Base-by-base conservation (phyloP, 805 yeast species). In the Yarrowia alimentaria region DNA sequence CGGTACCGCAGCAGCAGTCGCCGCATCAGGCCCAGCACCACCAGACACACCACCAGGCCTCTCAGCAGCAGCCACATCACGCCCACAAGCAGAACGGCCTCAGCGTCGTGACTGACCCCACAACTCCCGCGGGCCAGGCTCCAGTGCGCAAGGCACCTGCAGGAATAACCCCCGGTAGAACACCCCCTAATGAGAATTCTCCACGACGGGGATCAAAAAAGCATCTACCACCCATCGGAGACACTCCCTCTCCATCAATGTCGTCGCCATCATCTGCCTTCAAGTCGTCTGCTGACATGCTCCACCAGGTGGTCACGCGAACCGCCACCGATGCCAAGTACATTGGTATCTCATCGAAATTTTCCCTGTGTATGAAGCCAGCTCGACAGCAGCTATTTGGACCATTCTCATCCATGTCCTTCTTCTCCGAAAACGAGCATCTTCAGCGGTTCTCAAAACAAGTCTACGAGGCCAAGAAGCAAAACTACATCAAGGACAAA, bases 401-500 rank as follows among this genome's bases (percentile, higher is more conserved):
- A 8, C 50, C 50, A 6, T 43, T 43, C n/a, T 43, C 50, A 24
- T 43, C 50, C 37, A 43, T 43, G 35, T 43, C 50, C n/a, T 43
- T 43, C 30, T 43, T 43, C 6, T 30, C 37, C n/a, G 50, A 43
- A 43, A 43, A 43, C 37, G 50, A 43, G 37, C 37, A 43, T 16
- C 50, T 43, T 14, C 50, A 30, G 18, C 35, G 37, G 29, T 43
- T 43, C 30, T 43, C 50, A 14, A 43, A 43, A 7, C 50, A 43
- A 30, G 37, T 43, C 16, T 22, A 43, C 28, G 50, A 43, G 37
- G 50, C 50, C 30, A 43, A 43, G 28, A 30, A 31, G 12, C 50
- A 43, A 43, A 43, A 31, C 37, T 43, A 43, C 37, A 31, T 31
- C 50, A 43, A 43, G 22, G 50, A 43, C 50, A 43, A 43, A 22